These are phyloP conservation scores for Monilinia laxa DNA, from an alignment of 2,329 filamentous ascomycete species.

Conservation along the genomic window DNA sequence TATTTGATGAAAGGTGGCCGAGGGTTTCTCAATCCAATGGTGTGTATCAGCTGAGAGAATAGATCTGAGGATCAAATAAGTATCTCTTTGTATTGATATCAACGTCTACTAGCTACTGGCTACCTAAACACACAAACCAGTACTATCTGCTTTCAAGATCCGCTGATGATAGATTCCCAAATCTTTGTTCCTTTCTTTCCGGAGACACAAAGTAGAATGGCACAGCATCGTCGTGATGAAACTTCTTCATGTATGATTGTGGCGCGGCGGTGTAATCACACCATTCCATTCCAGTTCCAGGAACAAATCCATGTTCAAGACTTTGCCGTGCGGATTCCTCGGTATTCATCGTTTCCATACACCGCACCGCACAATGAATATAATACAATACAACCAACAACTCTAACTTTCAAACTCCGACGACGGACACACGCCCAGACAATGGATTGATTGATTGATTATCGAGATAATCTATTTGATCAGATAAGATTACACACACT, in stretches of 20 bases:
- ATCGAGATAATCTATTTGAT: slow-evolving; percentile 21
- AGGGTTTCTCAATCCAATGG: not conserved
- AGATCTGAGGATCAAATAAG: not conserved
- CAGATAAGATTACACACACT: slow-evolving; percentile 12
- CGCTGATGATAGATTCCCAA: not conserved
- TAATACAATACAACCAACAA: too few species aligned
- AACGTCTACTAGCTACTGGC: too few species aligned
- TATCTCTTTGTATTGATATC: not conserved
- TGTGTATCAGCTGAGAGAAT: not conserved
- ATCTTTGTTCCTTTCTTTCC: not conserved
- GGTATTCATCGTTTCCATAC: too few species aligned
- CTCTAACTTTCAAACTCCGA: too few species aligned
- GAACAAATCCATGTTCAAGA: too few species aligned
- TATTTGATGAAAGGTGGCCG: not conserved
- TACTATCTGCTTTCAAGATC: not conserved
- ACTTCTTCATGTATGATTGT: not conserved
- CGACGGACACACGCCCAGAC: too few species aligned
- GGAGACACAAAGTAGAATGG: not conserved
- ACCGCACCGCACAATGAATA: too few species aligned
- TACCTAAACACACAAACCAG: not conserved
- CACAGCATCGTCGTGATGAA: not conserved
- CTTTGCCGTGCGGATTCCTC: too few species aligned
- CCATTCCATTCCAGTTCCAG: not conserved
- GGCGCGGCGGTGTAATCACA: not conserved
- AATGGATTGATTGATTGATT: not conserved